These are phyloP conservation scores for Pseudogymnoascus pannorum DNA, from an alignment of 2,329 filamentous ascomycete species.

Conservation along the genomic window DNA sequence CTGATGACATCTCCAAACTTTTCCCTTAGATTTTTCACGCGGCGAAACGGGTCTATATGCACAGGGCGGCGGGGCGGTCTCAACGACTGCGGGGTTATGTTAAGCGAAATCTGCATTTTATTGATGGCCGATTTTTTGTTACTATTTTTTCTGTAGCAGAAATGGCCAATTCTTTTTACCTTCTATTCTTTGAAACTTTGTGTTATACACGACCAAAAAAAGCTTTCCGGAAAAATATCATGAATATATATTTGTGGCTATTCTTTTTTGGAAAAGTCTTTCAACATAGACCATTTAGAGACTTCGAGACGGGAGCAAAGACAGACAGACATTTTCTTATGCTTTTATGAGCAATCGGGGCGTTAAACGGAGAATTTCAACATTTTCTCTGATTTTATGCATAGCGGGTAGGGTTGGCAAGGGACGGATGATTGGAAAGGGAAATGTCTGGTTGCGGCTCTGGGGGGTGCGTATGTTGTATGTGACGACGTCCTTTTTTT, in stretches of 20 bases:
- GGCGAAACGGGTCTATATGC: conserved; percentile 27
- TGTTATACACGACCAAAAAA: neutral
- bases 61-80: conserved; percentile 27
- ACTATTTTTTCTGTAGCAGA: neutral
- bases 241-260: neutral
- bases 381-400: conserved; percentile 23
- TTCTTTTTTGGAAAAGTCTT: conserved; percentile 27
- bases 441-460: neutral
- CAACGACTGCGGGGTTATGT: conserved; percentile 27
- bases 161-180: neutral
- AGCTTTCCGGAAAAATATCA: neutral
- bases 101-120: conserved; percentile 14
- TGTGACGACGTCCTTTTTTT: neutral
- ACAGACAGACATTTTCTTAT: conserved; percentile 14
- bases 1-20: conserved; percentile 12
- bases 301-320: conserved; percentile 20
- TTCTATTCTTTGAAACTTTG: neutral
- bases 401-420: neutral
- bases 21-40: conserved; percentile 23
- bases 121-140: neutral
- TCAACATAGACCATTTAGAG: conserved; percentile 30
- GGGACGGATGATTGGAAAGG: neutral
- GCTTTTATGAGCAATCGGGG: conserved; percentile 25
- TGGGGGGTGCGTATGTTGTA: neutral
- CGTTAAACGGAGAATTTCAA: conserved; percentile 32